Evolutionary conservation across 768 basidiomycete genomes (phyloP).

Genomic region (Tephrocybe sp.): DNA sequence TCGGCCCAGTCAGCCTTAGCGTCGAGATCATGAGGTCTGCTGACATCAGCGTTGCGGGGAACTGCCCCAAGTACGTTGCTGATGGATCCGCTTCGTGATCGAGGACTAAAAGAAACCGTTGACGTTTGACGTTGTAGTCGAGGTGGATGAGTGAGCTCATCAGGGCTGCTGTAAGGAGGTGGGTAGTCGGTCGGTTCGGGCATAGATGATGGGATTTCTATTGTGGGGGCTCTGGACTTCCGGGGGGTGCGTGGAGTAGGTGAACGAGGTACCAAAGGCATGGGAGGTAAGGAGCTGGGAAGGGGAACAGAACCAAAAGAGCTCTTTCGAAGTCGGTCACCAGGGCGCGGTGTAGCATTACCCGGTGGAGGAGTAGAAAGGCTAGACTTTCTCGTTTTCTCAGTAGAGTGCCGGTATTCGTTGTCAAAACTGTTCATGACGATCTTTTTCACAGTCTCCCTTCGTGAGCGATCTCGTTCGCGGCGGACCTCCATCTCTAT

Average conservation of each 20-base stretch:
- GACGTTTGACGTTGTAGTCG: slow-evolving; percentile 41
- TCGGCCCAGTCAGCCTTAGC: slow-evolving; percentile 71
- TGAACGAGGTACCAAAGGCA: slow-evolving; percentile 41
- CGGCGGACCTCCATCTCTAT: slow-evolving; percentile 77
- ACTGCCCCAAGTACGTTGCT: slow-evolving; percentile 59
- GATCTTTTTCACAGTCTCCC: slow-evolving; percentile 64
- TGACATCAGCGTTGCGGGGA: slow-evolving; percentile 32
- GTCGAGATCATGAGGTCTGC: slow-evolving; percentile 39
- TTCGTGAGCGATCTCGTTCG: slow-evolving; percentile 69
- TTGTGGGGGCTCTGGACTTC: slow-evolving; percentile 31
- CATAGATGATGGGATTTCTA: slow-evolving; percentile 24
- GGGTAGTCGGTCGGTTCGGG: slow-evolving; percentile 54
- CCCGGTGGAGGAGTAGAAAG: slow-evolving; percentile 49
- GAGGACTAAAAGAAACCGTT: slow-evolving; percentile 39
- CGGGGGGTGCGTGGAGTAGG: slow-evolving; percentile 36
- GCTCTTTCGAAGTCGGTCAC: slow-evolving; percentile 37
- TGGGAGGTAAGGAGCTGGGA: slow-evolving; percentile 27
- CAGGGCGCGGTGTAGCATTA: slow-evolving; percentile 27
- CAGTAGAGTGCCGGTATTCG: slow-evolving; percentile 40
- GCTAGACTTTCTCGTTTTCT: slow-evolving; percentile 48
- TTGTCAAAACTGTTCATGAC: slow-evolving; percentile 33
- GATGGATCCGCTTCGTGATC: slow-evolving; percentile 55
- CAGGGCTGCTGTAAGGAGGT: slow-evolving; percentile 57
- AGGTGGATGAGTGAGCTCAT: slow-evolving; percentile 31
- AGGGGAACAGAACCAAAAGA: slow-evolving; percentile 34